Evolutionary conservation across 352 stramenopile species (phyloP).

Genomic region (Achlya hypogyna): DNA sequence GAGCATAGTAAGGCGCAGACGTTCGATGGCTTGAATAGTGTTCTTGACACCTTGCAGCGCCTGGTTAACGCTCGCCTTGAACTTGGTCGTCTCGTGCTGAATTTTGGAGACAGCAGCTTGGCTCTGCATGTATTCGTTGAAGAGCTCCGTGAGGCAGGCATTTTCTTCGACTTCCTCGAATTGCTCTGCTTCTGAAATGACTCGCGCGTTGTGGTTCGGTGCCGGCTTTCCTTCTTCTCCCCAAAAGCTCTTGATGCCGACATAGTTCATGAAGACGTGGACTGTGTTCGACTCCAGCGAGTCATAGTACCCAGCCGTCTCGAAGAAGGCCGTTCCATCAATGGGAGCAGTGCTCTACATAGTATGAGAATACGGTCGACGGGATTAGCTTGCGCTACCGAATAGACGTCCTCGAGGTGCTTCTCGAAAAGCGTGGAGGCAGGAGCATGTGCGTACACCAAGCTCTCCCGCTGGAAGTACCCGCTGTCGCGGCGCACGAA

Average conservation of each 20-base stretch:
- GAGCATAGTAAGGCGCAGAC: constrained; percentile 13
- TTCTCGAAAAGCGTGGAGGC: constrained; percentile 17
- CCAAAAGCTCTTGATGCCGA: constrained; percentile 59
- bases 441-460: not conserved
- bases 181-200: not conserved
- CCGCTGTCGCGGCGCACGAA: constrained; percentile 11
- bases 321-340: constrained; percentile 65
- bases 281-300: constrained; percentile 73
- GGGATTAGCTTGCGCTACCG: not conserved
- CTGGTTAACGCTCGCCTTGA: constrained; percentile 9
- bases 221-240: constrained; percentile 28
- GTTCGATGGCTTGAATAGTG: constrained; percentile 15
- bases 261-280: constrained; percentile 67
- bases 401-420: constrained; percentile 18
- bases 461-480: constrained; percentile 16
- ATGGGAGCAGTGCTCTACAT: constrained; percentile 10
- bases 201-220: not conserved
- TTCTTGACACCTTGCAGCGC: constrained; percentile 6
- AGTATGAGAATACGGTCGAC: not conserved
- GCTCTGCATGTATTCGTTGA: constrained; percentile 21
- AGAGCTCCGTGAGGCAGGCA: constrained; percentile 10
- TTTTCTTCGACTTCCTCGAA: constrained; percentile 19
- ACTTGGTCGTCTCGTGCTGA: constrained; percentile 15
- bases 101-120: constrained; percentile 18
- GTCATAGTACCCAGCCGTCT: constrained; percentile 77